Percentiles rank a stretch among this genome's conserved stretches.
phyloP scores from a whole-genome alignment of 2,329 filamentous ascomycete species.

The Nannizziopsis barbatae region DNA sequence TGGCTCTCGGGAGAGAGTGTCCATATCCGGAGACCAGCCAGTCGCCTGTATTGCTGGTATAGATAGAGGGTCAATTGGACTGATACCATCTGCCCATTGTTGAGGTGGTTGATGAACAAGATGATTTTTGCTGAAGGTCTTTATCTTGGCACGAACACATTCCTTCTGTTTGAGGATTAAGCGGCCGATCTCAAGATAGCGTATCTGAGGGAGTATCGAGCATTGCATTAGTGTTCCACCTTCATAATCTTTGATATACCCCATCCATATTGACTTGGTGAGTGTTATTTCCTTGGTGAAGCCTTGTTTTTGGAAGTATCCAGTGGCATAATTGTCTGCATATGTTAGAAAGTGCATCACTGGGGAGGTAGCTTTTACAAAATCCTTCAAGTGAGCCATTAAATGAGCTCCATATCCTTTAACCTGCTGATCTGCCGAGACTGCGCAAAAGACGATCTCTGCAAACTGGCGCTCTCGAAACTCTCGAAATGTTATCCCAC shows the following conservation, averaged over 20 bases:
- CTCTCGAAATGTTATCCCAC: constrained; percentile 76
- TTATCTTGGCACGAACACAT: constrained; percentile 72
- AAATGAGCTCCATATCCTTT: constrained; percentile 85
- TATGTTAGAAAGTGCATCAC: constrained; percentile 92
- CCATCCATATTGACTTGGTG: constrained; percentile 74
- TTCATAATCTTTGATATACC: constrained; percentile 85
- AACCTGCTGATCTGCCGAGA: constrained; percentile 81
- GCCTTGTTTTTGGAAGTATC: constrained; percentile 88
- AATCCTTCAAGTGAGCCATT: constrained; percentile 88
- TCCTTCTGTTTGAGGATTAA: constrained; percentile 88
- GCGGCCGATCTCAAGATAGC: constrained; percentile 70
- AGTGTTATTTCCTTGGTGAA: constrained; percentile 89
- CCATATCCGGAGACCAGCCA: constrained; percentile 97
- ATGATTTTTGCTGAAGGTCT: constrained; percentile 66
- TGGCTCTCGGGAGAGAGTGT: constrained; percentile 85
- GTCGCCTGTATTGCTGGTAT: too few relatives aligned
- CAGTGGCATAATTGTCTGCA: constrained; percentile 84
- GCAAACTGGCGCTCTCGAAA: constrained; percentile 76
- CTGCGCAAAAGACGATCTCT: constrained; percentile 86
- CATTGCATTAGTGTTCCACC: constrained; percentile 92
- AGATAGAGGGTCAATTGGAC: too few relatives aligned
- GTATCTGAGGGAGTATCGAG: constrained; percentile 73
- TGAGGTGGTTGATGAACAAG: constrained; percentile 64
- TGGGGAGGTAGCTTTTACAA: constrained; percentile 79
- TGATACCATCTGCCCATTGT: too few relatives aligned